Percentiles rank a stretch among this genome's conserved stretches.
Evolutionary conservation across 805 yeast genomes (phyloP).

Genomic region (Yarrowia phangngaensis): DNA sequence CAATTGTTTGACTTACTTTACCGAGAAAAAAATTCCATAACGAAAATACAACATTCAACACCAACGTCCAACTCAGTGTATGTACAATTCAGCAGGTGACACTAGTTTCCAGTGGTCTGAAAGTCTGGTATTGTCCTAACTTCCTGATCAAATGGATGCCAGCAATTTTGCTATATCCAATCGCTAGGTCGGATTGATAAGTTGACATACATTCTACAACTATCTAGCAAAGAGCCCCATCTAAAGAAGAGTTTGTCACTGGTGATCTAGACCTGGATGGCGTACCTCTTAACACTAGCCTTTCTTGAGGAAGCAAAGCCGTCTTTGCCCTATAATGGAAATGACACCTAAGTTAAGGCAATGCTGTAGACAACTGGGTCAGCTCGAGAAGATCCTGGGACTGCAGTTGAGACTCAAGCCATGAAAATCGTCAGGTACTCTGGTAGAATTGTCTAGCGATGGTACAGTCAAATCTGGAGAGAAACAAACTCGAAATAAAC

Average conservation of each 20-base stretch:
- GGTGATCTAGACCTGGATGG: conserved; percentile 11
- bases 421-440: conserved; percentile 47
- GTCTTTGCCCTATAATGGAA: conserved; percentile 56
- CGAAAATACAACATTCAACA: too few relatives aligned
- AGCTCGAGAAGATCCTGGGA: conserved; percentile 8
- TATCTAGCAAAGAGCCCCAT: conserved; percentile 28
- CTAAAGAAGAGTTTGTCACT: conserved; percentile 8
- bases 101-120: too few relatives aligned
- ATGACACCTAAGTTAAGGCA: conserved; percentile 57
- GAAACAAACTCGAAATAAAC: conserved; percentile 58
- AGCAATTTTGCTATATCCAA: conserved; percentile 5
- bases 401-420: conserved; percentile 12
- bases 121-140: conserved; percentile 19
- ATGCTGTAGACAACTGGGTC: conserved; percentile 44
- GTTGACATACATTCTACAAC: conserved; percentile 58
- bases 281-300: conserved; percentile 2
- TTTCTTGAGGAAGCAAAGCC: conserved; percentile 15
- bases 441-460: conserved; percentile 63
- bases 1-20: too few relatives aligned
- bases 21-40: too few relatives aligned
- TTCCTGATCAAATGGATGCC: conserved; percentile 22
- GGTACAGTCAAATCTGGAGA: conserved; percentile 78
- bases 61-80: too few relatives aligned
- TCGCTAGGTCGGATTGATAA: conserved; percentile 55
- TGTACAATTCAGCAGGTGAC: too few relatives aligned